phyloP scores from a whole-genome alignment of 352 stramenopile genomes.

The Phytophthora hybrid region DNA sequence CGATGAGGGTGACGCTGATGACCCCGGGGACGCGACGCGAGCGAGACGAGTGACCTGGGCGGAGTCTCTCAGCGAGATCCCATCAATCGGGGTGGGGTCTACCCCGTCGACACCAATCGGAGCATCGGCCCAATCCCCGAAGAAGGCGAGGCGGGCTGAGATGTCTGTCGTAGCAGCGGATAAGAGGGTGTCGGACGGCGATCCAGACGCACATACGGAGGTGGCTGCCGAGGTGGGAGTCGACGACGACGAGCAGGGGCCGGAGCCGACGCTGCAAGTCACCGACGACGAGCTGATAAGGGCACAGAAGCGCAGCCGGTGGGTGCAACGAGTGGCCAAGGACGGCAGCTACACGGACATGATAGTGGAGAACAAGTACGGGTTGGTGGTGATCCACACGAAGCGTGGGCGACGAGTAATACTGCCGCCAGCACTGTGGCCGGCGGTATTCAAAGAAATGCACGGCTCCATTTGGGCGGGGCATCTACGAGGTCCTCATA shows the following conservation, averaged over 20 bases:
- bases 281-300: background rate
- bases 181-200: no score
- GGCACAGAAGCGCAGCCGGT: background rate
- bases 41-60: background rate
- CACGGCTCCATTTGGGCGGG: constrained; percentile 7
- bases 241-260: background rate
- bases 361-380: background rate
- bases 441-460: constrained; percentile 4
- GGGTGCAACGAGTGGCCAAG: background rate
- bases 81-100: background rate
- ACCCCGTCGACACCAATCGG: background rate
- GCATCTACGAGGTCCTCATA: constrained; percentile 1
- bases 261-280: background rate
- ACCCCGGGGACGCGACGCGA: background rate
- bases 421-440: background rate
- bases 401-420: background rate
- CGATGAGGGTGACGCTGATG: background rate
- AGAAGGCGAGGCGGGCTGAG: no score
- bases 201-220: background rate
- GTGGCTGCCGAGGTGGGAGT: background rate
- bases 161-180: no score
- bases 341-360: background rate
- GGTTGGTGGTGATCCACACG: background rate
- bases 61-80: background rate
- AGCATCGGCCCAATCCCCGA: background rate